phyloP scores from a whole-genome alignment of 1,284 basidiomycete genomes.

The Anthracocystis setariae region DNA sequence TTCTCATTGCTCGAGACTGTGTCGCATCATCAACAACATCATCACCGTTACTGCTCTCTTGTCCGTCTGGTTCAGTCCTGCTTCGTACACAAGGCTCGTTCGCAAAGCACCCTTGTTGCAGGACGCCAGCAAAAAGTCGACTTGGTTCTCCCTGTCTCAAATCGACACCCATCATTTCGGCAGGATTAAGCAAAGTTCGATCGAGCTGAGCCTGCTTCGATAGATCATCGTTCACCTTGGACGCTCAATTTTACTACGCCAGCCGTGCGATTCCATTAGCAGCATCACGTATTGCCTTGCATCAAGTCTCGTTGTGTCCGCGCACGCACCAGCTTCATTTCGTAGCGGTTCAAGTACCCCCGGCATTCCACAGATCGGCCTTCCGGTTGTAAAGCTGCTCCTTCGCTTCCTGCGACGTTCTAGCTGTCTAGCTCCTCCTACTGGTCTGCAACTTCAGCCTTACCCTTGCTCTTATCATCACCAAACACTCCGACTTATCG shows the following conservation, averaged over 20 bases:
- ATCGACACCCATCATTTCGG: not conserved
- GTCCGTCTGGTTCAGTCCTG: constrained; percentile 31
- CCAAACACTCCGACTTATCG: not conserved
- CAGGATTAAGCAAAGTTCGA: not conserved
- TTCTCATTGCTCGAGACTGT: constrained; percentile 6
- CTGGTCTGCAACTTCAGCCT: not conserved
- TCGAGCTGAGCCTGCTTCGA: too few relatives aligned
- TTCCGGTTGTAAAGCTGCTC: not conserved
- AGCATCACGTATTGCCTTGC: too few relatives aligned
- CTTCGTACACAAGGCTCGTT: constrained; percentile 17
- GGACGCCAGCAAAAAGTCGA: constrained; percentile 23
- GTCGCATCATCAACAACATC: not conserved
- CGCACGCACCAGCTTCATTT: constrained; percentile 6
- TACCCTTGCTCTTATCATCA: not conserved
- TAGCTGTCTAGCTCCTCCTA: not conserved
- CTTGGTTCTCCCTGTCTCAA: not conserved
- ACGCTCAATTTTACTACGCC: too few relatives aligned
- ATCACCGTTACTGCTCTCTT: not conserved
- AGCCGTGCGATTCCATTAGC: too few relatives aligned
- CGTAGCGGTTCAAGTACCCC: not conserved
- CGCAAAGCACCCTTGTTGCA: constrained; percentile 13
- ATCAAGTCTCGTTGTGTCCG: not conserved
- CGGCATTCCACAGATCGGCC: not conserved
- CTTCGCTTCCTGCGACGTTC: not conserved
- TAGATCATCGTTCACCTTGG: too few relatives aligned